phyloP scores from a whole-genome alignment of 176 grass and related monocot species.

The Microstegium vimineum region DNA sequence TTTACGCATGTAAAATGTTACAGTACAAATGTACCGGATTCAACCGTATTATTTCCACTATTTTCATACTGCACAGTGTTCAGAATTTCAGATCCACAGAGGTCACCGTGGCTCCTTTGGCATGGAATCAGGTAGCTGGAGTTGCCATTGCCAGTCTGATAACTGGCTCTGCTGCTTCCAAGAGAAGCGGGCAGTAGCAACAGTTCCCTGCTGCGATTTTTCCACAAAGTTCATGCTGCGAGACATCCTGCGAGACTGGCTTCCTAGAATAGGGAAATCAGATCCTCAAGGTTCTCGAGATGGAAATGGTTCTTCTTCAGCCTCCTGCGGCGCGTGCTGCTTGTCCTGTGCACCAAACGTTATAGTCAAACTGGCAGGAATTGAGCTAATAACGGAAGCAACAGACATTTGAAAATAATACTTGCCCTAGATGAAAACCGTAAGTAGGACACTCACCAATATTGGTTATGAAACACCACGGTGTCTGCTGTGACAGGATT shows the following conservation, averaged over 20 bases:
- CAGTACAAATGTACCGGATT: neutral
- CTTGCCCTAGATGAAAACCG: neutral
- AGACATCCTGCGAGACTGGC: neutral
- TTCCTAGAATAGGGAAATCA: conserved; percentile 51
- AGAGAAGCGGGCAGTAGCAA: neutral
- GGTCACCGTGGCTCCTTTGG: neutral
- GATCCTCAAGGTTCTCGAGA: conserved; percentile 28
- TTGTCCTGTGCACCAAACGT: conserved; percentile 37
- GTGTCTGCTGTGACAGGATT: conserved; percentile 59
- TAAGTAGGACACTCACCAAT: conserved; percentile 48
- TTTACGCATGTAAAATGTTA: neutral
- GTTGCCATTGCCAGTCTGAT: neutral
- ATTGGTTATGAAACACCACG: conserved; percentile 82
- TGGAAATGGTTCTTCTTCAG: conserved; percentile 67
- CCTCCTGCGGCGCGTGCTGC: conserved; percentile 62
- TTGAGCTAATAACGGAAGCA: neutral
- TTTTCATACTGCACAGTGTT: neutral
- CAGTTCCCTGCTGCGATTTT: neutral
- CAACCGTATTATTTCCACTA: neutral
- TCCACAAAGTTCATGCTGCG: neutral
- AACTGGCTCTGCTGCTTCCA: neutral
- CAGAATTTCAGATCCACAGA: neutral
- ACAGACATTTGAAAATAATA: neutral
- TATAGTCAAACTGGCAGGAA: neutral
- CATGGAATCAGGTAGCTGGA: neutral